Conservation (phyloP, 768 basidiomycete species). For the Harrya chromipes region DNA sequence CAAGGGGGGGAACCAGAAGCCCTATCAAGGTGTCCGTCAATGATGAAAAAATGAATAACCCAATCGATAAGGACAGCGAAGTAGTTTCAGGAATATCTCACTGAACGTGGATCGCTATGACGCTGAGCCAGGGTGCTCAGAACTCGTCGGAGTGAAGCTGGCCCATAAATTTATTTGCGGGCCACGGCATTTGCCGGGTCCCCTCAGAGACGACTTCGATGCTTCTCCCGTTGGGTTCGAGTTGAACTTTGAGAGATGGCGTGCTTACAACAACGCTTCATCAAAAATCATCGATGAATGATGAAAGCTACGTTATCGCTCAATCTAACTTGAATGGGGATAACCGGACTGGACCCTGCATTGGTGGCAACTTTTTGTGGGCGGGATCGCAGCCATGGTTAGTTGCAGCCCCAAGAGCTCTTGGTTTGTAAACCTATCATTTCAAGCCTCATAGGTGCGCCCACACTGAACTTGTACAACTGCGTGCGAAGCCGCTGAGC, state of each 20-base stretch:
- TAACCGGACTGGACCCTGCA: not conserved
- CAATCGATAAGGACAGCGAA: slow-evolving; percentile 1
- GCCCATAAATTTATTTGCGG: not conserved
- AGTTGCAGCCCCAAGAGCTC: not conserved
- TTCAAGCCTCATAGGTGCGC: not conserved
- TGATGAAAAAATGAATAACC: not conserved
- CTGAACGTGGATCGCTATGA: slow-evolving; percentile 11
- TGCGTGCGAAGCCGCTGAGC: slow-evolving; percentile 6
- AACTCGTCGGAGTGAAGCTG: not conserved
- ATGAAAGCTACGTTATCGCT: not conserved
- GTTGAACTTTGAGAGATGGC: too few relatives aligned
- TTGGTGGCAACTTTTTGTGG: not conserved
- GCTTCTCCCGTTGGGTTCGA: not conserved
- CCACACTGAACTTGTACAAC: not conserved
- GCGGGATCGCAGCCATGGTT: not conserved
- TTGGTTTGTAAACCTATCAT: not conserved
- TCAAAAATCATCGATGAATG: not conserved
- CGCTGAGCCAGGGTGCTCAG: slow-evolving; percentile 5
- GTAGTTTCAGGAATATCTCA: slow-evolving; percentile 5
- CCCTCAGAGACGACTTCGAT: not conserved
- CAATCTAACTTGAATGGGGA: not conserved
- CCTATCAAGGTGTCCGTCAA: too few relatives aligned
- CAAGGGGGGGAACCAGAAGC: not conserved
- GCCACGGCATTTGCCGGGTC: slow-evolving; percentile 15
- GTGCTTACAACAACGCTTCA: not conserved